phyloP scores from a whole-genome alignment of 2,329 filamentous ascomycete species.

The Pseudopyricularia javanii region DNA sequence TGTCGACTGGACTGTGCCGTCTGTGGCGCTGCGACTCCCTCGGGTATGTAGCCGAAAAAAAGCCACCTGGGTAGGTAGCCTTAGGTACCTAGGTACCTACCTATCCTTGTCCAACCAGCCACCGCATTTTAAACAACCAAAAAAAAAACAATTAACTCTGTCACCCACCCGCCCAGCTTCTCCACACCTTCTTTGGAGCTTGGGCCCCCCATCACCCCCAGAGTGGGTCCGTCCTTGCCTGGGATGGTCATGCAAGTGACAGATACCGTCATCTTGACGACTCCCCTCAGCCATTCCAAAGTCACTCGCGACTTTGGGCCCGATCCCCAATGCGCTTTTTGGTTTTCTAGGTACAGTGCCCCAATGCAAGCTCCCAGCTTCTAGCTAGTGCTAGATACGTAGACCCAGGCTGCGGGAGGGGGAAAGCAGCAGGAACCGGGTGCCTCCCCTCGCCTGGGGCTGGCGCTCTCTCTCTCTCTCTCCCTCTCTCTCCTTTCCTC shows the following conservation, averaged over 20 bases:
- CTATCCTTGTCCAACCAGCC: too few species aligned
- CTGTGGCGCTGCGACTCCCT: too few species aligned
- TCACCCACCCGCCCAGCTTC: background rate
- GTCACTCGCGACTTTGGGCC: constrained; percentile 1
- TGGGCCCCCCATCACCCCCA: background rate
- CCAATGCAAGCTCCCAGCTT: background rate
- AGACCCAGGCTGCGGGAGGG: too few species aligned
- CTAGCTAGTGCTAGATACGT: background rate
- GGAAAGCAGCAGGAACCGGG: too few species aligned
- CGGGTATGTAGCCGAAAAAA: too few species aligned
- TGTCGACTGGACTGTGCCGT: too few species aligned
- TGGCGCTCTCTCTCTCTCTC: background rate
- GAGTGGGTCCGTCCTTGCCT: background rate
- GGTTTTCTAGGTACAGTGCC: background rate
- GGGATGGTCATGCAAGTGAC: background rate
- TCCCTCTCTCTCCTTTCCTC: constrained; percentile 1
- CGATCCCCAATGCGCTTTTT: background rate
- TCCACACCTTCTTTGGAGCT: background rate
- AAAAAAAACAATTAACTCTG: too few species aligned
- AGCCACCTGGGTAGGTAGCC: too few species aligned
- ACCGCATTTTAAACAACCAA: too few species aligned
- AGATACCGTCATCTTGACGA: background rate
- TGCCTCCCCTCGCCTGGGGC: too few species aligned
- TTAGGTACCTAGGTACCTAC: too few species aligned
- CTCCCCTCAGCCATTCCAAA: background rate